Percentiles rank a stretch among this genome's conserved stretches.
phyloP scores from a whole-genome alignment of 1,284 basidiomycete genomes.

The Sporisorium reilianum region DNA sequence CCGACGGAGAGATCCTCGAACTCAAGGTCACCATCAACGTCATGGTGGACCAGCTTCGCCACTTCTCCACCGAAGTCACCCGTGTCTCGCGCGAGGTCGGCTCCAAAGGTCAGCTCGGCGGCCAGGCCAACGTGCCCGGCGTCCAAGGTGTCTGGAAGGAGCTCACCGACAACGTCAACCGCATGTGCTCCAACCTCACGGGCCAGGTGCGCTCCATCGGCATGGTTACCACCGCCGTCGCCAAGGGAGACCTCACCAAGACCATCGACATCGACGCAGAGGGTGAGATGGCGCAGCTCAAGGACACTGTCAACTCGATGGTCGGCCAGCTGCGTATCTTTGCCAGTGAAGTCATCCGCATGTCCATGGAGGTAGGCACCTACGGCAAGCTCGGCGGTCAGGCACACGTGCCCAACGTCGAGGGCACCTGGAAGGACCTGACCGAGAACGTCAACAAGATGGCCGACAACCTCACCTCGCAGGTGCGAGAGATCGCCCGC shows the following conservation, averaged over 20 bases:
- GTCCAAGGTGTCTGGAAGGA: constrained; percentile 70
- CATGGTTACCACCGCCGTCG: constrained; percentile 90
- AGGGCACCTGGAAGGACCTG: constrained; percentile 71
- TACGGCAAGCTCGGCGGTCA: constrained; percentile 68
- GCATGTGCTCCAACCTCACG: constrained; percentile 91
- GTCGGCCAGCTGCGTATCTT: constrained; percentile 85
- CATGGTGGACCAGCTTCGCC: constrained; percentile 91
- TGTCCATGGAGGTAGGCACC: constrained; percentile 69
- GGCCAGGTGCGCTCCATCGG: constrained; percentile 93
- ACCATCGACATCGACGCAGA: constrained; percentile 80
- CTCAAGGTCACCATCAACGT: constrained; percentile 98
- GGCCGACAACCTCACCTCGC: constrained; percentile 69
- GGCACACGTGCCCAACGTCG: constrained; percentile 70
- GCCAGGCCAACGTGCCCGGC: constrained; percentile 69
- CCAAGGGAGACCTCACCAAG: constrained; percentile 73
- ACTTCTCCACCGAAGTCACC: constrained; percentile 92
- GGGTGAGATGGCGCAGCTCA: constrained; percentile 88
- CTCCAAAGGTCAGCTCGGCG: constrained; percentile 64
- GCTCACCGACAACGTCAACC: constrained; percentile 78
- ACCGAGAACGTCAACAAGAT: constrained; percentile 72
- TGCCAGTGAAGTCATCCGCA: constrained; percentile 77
- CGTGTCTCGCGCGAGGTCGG: constrained; percentile 78
- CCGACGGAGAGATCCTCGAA: constrained; percentile 94
- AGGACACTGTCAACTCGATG: constrained; percentile 91
- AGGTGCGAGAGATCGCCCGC: constrained; percentile 69